Evolutionary conservation across 2,329 filamentous ascomycete species (phyloP).

Genomic region (Aspergillus sp.): DNA sequence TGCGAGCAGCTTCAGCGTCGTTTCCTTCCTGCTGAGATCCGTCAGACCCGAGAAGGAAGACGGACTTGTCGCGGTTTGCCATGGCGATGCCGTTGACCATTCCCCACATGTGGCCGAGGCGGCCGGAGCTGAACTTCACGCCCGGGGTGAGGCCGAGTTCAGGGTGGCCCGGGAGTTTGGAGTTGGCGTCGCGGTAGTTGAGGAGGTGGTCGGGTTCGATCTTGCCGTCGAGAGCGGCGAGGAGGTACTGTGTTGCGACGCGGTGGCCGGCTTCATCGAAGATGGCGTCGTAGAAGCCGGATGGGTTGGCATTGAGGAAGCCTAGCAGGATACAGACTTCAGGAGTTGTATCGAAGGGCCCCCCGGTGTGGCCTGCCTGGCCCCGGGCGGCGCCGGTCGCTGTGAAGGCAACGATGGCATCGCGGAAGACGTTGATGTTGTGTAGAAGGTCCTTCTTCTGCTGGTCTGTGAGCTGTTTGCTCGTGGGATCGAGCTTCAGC

Average conservation of each 20-base stretch:
- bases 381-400: conserved; percentile 39
- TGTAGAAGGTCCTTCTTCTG: conserved; percentile 38
- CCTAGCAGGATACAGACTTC: conserved; percentile 42
- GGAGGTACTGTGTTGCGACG: conserved; percentile 42
- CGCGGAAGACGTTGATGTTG: conserved; percentile 41
- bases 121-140: conserved; percentile 42
- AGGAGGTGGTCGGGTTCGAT: conserved; percentile 41
- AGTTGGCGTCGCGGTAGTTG: conserved; percentile 42
- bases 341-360: conserved; percentile 41
- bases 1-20: conserved; percentile 40
- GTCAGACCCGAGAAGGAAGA: conserved; percentile 40
- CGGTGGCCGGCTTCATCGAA: conserved; percentile 43
- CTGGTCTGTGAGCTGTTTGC: conserved; percentile 32
- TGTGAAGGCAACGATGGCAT: conserved; percentile 42
- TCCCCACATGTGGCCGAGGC: conserved; percentile 42
- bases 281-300: conserved; percentile 33
- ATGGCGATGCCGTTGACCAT: conserved; percentile 41
- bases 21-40: conserved; percentile 45
- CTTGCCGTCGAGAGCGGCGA: conserved; percentile 37
- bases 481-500: conserved; percentile 35
- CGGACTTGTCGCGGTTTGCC: conserved; percentile 37
- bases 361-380: conserved; percentile 40
- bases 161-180: conserved; percentile 41
- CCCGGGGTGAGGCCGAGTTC: conserved; percentile 42
- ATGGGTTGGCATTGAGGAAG: conserved; percentile 35